Evolutionary conservation across 1,284 basidiomycete genomes (phyloP), one percentile per base, ranked within the genome.

Genomic region (Cutaneotrichosporon mucoides): DNA sequence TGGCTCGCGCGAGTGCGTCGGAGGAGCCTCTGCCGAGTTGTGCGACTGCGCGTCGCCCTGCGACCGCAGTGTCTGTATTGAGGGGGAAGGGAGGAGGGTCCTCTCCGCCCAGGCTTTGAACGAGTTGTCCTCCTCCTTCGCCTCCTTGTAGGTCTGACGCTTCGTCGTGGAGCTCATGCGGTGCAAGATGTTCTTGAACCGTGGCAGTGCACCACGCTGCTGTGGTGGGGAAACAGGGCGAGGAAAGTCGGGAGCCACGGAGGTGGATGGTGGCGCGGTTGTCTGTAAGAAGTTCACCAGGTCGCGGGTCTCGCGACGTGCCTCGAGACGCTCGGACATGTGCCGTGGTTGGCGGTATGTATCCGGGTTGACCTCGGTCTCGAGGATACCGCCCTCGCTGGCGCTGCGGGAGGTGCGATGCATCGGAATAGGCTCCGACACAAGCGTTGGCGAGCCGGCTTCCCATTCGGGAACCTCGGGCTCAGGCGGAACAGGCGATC

Each of bases 201-300:
- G 38, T 3, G 53, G 41, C 50, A 53, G 34, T 16, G 41, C 52
- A 24, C 24, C 24, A 24, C 24, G 24, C 38, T 12, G 13, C 40
- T 9, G 40, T 6, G 40, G 37, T 8, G 49, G 38, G 16, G 49
- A 51, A 15, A 24, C 38, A 16, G 49, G 49, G 15, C 38, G 38
- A 10, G 9, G 40, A n/a, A 40, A 24, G 38, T 50, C 46, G 33
- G 33, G 34, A 10, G 34, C 11, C 5, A 13, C 13, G 13, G 46
- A 48, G 34, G 34, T 34, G 7, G 55, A 38, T 8, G 76, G 73
- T 0, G 69, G 24, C 24, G 24, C 59, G 0, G 69, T 70, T 7
- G 60, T 63, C 15, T 65, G 64, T 50, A 78, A 65, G 53, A 78
- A 77, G 42, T 73, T 69, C 0, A 72, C 73, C 37, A 78, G 60